These are phyloP conservation scores for Kuraishia cidri DNA, from an alignment of 805 yeast species.

Conservation along the genomic window DNA sequence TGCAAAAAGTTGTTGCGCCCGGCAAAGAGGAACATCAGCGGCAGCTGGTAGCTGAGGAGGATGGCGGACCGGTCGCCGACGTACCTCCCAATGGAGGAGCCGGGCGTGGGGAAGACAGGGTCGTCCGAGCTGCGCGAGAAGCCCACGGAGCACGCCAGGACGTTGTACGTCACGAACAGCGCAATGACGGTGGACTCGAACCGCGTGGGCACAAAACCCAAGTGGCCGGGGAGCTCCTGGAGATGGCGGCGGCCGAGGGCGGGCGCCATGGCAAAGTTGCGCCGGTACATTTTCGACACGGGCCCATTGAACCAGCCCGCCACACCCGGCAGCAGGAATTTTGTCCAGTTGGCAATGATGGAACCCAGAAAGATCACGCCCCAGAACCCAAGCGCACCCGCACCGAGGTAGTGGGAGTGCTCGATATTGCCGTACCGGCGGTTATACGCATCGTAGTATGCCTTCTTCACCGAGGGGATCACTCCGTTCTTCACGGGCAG, in stretches of 20 bases:
- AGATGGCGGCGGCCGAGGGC: conserved; percentile 7
- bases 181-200: conserved; percentile 35
- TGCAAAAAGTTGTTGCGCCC: conserved; percentile 56
- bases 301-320: conserved; percentile 19
- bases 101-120: conserved; percentile 8
- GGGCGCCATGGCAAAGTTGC: conserved; percentile 6
- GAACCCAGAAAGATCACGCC: conserved; percentile 30
- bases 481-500: conserved; percentile 24
- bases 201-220: conserved; percentile 40
- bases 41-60: conserved; percentile 34
- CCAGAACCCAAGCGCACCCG: conserved; percentile 41
- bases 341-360: conserved; percentile 30
- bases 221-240: conserved; percentile 19
- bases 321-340: conserved; percentile 27
- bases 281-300: conserved; percentile 15
- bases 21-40: conserved; percentile 47
- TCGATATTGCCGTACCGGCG: conserved; percentile 24
- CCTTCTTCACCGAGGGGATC: conserved; percentile 12
- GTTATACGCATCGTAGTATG: conserved; percentile 14
- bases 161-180: conserved; percentile 22
- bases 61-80: conserved; percentile 47
- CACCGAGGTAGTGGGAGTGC: conserved; percentile 35
- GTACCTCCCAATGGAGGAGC: conserved; percentile 20
- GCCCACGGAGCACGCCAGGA: conserved; percentile 13
- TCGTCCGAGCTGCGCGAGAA: conserved; percentile 11